Conservation (phyloP, 179 eudicot genomes). For the Patellifolia procumbens region DNA sequence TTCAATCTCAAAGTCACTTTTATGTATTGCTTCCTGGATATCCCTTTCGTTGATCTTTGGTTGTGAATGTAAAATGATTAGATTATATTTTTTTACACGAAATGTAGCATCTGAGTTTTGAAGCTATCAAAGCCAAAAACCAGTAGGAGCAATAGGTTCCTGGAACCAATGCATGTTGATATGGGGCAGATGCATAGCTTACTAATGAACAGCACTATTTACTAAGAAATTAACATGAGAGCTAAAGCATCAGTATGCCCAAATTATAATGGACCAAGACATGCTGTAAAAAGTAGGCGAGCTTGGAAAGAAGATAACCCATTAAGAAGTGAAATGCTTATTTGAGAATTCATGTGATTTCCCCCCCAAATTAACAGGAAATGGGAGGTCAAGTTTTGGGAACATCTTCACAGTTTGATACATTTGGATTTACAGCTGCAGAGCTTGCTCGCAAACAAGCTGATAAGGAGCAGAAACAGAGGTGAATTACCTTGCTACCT, state of each 20-base stretch:
- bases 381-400: conserved; percentile 79
- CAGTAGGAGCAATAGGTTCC: neutral
- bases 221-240: neutral
- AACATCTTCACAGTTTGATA: conserved; percentile 87
- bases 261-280: neutral
- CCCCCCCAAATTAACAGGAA: conserved; percentile 47
- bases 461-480: conserved; percentile 80
- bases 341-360: neutral
- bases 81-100: neutral
- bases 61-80: neutral
- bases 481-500: conserved; percentile 43
- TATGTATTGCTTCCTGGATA: conserved; percentile 1
- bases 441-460: conserved; percentile 82
- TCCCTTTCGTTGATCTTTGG: conserved; percentile 9
- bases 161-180: neutral
- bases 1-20: conserved; percentile 1
- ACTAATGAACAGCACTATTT: neutral
- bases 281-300: neutral
- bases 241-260: neutral
- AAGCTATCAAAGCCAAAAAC: neutral
- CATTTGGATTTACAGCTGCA: conserved; percentile 90
- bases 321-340: neutral
- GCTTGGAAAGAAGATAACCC: neutral
- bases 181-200: neutral
- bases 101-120: neutral